These are phyloP conservation scores for Mycena leptocephala DNA, from an alignment of 768 basidiomycete species.

Conservation along the genomic window DNA sequence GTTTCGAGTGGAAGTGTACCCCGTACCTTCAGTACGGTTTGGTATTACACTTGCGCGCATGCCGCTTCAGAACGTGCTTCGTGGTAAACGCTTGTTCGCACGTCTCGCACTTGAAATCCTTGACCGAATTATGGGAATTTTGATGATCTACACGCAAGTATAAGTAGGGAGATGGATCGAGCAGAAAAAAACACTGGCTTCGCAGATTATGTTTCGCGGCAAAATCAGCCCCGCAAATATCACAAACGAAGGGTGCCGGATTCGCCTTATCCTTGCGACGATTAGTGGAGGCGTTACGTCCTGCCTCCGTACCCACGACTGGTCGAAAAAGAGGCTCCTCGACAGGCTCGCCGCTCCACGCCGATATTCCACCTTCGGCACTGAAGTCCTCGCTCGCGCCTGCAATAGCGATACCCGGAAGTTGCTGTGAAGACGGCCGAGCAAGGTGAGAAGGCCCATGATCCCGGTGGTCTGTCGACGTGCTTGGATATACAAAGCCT, in stretches of 20 bases:
- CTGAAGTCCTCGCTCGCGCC: neutral
- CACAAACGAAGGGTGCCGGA: neutral
- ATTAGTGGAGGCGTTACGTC: neutral
- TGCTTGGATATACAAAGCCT: neutral
- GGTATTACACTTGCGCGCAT: neutral
- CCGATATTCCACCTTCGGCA: neutral
- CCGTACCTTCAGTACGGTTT: neutral
- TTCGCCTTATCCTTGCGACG: constrained; percentile 13
- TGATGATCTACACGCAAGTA: constrained; percentile 7
- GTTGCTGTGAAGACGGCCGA: neutral
- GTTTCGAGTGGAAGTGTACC: no score
- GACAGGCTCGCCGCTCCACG: neutral
- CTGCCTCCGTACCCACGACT: neutral
- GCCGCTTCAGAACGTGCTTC: neutral
- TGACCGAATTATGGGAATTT: constrained; percentile 7
- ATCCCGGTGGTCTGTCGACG: neutral
- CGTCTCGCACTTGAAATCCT: neutral
- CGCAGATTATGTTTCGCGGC: constrained; percentile 20
- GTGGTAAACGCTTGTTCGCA: constrained; percentile 7
- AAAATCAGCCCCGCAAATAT: constrained; percentile 9
- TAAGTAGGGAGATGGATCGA: neutral
- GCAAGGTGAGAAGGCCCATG: neutral
- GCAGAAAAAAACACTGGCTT: neutral
- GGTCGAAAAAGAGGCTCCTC: neutral
- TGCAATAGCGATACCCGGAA: neutral